Conservation (phyloP, 345 rosid genomes). For the Salix exigua region DNA sequence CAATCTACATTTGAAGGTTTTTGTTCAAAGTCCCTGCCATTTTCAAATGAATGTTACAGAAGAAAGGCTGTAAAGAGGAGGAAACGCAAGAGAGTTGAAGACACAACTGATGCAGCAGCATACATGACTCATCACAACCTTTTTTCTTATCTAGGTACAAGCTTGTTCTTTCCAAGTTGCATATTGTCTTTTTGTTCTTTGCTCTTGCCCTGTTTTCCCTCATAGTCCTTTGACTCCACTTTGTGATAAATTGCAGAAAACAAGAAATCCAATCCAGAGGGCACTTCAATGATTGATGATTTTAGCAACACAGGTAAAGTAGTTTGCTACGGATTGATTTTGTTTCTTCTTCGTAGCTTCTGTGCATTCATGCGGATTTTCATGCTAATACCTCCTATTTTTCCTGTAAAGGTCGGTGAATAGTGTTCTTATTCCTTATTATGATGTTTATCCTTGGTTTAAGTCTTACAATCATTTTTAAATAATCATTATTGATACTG, state of each 20-base stretch:
- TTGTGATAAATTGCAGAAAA: constrained; percentile 49
- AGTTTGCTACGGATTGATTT: constrained; percentile 7
- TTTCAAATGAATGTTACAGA: constrained; percentile 44
- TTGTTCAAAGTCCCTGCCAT: constrained; percentile 67
- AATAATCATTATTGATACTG: constrained; percentile 4
- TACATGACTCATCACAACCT: constrained; percentile 59
- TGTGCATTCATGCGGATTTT: background rate
- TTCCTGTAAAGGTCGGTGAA: background rate
- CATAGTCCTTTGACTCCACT: background rate
- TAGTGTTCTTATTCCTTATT: background rate
- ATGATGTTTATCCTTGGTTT: background rate
- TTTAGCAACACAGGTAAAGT: constrained; percentile 46
- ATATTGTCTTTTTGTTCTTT: background rate
- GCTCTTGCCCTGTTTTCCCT: background rate
- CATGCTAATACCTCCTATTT: background rate
- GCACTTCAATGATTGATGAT: constrained; percentile 50
- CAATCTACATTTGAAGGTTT: constrained; percentile 47
- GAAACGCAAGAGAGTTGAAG: constrained; percentile 72
- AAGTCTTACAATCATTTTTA: background rate
- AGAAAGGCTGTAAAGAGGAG: constrained; percentile 65
- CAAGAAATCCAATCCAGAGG: constrained; percentile 58
- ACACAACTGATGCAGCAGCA: constrained; percentile 42
- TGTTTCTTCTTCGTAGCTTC: background rate
- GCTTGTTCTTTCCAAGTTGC: constrained; percentile 15
- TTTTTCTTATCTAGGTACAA: constrained; percentile 65